Percentiles rank a stretch among this genome's conserved stretches.
phyloP scores from a whole-genome alignment of 2,329 filamentous ascomycete genomes.

The Nemania abortiva region DNA sequence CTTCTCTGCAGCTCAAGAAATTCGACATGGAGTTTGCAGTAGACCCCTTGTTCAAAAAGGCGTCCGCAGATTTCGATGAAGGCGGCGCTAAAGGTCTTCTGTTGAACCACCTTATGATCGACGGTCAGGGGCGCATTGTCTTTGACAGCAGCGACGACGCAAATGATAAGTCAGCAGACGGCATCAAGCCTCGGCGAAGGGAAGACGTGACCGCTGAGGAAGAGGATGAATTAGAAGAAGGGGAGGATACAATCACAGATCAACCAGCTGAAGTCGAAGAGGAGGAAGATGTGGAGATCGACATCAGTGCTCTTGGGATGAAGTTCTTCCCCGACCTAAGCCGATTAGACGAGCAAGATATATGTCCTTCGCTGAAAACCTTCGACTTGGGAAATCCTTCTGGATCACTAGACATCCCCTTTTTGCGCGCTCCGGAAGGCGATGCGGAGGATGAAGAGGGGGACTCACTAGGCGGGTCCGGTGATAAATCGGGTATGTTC shows the following conservation, averaged over 20 bases:
- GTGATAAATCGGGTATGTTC: conserved; percentile 82
- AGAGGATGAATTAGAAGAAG: conserved; percentile 55
- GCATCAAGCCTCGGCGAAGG: conserved; percentile 55
- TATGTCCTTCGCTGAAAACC: conserved; percentile 93
- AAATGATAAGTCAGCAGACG: conserved; percentile 61
- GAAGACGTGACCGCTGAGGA: conserved; percentile 55
- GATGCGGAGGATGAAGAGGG: conserved; percentile 74
- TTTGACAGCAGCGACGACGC: conserved; percentile 97
- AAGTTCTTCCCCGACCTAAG: conserved; percentile 89
- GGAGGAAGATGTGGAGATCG: conserved; percentile 77
- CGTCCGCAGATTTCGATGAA: conserved; percentile 97
- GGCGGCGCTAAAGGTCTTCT: conserved; percentile 95
- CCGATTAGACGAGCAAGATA: conserved; percentile 84
- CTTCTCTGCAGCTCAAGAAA: conserved; percentile 92
- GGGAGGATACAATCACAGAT: conserved; percentile 54
- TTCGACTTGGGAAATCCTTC: conserved; percentile 91
- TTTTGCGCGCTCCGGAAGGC: conserved; percentile 89
- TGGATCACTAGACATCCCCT: conserved; percentile 88
- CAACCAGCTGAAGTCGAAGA: conserved; percentile 59
- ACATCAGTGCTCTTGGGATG: conserved; percentile 78
- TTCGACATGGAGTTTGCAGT: conserved; percentile 97
- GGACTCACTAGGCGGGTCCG: conserved; percentile 63
- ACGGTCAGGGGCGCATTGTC: conserved; percentile 90
- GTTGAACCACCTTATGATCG: conserved; percentile 96
- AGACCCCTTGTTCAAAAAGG: conserved; percentile 99